Evolutionary conservation across 257 asterid species (phyloP).

Genomic region (Nicotiana sylvestris): DNA sequence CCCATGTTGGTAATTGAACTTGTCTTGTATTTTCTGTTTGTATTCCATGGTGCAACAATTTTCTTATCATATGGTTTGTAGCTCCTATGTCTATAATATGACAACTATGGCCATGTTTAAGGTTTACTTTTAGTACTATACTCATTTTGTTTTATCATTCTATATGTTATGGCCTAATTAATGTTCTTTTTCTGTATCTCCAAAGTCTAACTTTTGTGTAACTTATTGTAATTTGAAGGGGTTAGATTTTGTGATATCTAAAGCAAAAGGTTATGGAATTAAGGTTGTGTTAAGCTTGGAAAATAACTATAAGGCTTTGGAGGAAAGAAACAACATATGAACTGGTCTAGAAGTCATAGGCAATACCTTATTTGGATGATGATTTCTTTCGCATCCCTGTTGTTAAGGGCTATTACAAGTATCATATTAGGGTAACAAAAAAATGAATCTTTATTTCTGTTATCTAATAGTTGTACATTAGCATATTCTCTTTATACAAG

Average conservation of each 20-base stretch:
- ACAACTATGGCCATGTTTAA: conserved; percentile 36
- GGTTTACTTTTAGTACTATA: conserved; percentile 24
- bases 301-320: conserved; percentile 80
- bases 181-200: neutral
- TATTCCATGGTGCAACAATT: too few species aligned
- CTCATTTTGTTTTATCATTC: neutral
- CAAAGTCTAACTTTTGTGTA: neutral
- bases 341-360: conserved; percentile 74
- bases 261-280: conserved; percentile 70
- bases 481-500: too few species aligned
- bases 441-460: too few species aligned
- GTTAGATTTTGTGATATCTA: conserved; percentile 85
- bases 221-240: conserved; percentile 39
- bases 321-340: conserved; percentile 83
- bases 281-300: conserved; percentile 66
- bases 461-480: too few species aligned
- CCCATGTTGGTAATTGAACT: too few species aligned
- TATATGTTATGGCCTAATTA: too few species aligned
- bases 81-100: too few species aligned
- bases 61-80: too few species aligned
- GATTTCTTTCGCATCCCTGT: conserved; percentile 67
- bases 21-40: too few species aligned
- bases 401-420: conserved; percentile 68
- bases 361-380: conserved; percentile 68
- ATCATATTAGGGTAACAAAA: conserved; percentile 53